A percentile compares a stretch with the other conserved stretches of the same genome.
Evolutionary conservation across 164 flowering plant genomes (phyloP).

Genomic region (Hamamelis virginiana): DNA sequence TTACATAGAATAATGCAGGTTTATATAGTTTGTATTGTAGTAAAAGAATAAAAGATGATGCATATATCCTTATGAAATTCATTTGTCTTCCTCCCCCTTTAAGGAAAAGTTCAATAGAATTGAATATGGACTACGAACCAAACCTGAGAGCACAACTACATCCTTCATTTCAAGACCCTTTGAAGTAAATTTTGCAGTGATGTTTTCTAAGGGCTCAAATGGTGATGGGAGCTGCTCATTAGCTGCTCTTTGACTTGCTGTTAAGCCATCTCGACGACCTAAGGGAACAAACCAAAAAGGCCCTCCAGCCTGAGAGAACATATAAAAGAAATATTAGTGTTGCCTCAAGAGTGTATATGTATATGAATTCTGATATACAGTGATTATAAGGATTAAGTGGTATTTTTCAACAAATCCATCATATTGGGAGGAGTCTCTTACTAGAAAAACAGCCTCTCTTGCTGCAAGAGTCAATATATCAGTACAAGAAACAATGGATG

Average conservation of each 20-base stretch:
- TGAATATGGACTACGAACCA: background rate
- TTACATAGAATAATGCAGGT: no score
- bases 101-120: background rate
- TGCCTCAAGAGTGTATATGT: background rate
- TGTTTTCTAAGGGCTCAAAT: slow-evolving; percentile 46
- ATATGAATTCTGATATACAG: background rate
- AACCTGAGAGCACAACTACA: slow-evolving; percentile 67
- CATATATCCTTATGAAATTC: no score
- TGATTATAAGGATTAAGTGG: no score
- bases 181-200: slow-evolving; percentile 57
- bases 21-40: no score
- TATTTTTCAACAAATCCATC: no score
- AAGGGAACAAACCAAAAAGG: slow-evolving; percentile 40
- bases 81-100: background rate
- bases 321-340: background rate
- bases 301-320: slow-evolving; percentile 45
- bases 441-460: slow-evolving; percentile 44
- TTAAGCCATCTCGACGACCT: slow-evolving; percentile 60
- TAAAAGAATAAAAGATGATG: no score
- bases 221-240: slow-evolving; percentile 52
- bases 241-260: slow-evolving; percentile 44
- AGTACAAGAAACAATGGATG: slow-evolving; percentile 52
- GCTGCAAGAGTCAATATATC: slow-evolving; percentile 50
- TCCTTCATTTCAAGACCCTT: slow-evolving; percentile 57
- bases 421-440: slow-evolving; percentile 21